A percentile compares a stretch with the other conserved stretches of the same genome.
Conservation (phyloP, 2,329 filamentous ascomycete species). For the Cladosporium sp. region DNA sequence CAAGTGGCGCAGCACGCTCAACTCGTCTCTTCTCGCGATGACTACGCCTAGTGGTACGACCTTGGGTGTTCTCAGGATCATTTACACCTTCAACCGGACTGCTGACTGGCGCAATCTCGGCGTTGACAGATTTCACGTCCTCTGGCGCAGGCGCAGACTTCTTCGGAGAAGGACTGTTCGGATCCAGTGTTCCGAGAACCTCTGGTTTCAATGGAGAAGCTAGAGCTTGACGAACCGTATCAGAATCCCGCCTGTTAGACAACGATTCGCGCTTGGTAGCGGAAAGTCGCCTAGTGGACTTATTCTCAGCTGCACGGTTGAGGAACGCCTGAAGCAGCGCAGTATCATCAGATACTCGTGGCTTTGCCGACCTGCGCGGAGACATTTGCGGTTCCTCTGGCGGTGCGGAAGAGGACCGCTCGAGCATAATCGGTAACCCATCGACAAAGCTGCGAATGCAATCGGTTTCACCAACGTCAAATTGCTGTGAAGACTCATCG, state of each 20-base stretch:
- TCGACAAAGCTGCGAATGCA: background rate
- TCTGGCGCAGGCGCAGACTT: slow-evolving; percentile 16
- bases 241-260: slow-evolving; percentile 45
- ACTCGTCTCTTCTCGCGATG: slow-evolving; percentile 14
- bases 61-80: slow-evolving; percentile 1
- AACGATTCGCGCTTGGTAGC: slow-evolving; percentile 39
- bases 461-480: too few relatives aligned
- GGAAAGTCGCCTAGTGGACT: slow-evolving; percentile 26
- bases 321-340: slow-evolving; percentile 48
- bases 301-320: slow-evolving; percentile 45
- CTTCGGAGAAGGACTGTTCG: slow-evolving; percentile 42
- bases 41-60: slow-evolving; percentile 14
- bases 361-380: slow-evolving; percentile 24
- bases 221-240: slow-evolving; percentile 43
- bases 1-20: slow-evolving; percentile 7
- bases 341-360: slow-evolving; percentile 43
- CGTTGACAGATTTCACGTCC: background rate
- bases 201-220: slow-evolving; percentile 39
- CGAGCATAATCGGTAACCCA: slow-evolving; percentile 1
- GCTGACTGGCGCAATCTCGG: background rate
- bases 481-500: background rate
- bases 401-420: slow-evolving; percentile 29
- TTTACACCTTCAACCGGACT: background rate
- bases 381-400: slow-evolving; percentile 29
- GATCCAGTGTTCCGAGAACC: slow-evolving; percentile 44